Base-by-base conservation (phyloP, 2,329 filamentous ascomycete genomes). In the Talaromyces sp. region DNA sequence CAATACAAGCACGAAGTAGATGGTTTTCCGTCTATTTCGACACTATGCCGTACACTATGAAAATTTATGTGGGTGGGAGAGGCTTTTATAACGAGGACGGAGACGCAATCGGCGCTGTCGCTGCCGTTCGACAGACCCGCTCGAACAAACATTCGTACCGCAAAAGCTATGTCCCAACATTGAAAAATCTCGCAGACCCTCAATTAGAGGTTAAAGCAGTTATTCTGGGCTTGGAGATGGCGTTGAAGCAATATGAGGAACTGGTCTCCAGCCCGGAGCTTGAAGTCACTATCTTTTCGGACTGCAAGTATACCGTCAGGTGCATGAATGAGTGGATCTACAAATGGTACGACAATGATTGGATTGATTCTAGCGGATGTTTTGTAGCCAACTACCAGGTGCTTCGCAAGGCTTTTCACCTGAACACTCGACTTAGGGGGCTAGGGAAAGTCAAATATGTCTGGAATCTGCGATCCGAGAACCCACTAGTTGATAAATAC, bases 271-370 rank as follows among this genome's bases (percentile, higher is more conserved):
- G 15, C 19, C 17, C 51, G 7, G 0, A 3, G 2, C 27, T 55
- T 42, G 13, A 55, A 2, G 17, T 59, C 49, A 42, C 39, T 1
- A 60, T 60, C 8, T 44, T 55, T n/a, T 60, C 58, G 9, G 52
- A 55, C 27, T 60, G 52, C 27, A 55, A 22, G 3, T 55, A 55
- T 33, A 39, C 58, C n/a, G 52, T 49, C n/a, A 28, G 28, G 10
- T 60, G 52, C 17, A 60, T 60, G 58, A 55, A 32, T n/a, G n/a
- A 13, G 9, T 60, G 58, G 51, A 55, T 55, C 3, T 55, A 60
- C 25, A 60, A 60, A 32, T 60, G 58, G 58, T 6, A 1, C 17
- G 2, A 17, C 1, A 54, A 54, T 44, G 57, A 33, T 1, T 54
- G 49, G 25, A 59, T 10, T 7, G 54, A 44, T 32, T 19, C 36